A percentile compares a stretch with the other conserved stretches of the same genome.
These are phyloP conservation scores for Saccharomycopsis javanensis DNA, from an alignment of 805 yeast species.

Conservation along the genomic window DNA sequence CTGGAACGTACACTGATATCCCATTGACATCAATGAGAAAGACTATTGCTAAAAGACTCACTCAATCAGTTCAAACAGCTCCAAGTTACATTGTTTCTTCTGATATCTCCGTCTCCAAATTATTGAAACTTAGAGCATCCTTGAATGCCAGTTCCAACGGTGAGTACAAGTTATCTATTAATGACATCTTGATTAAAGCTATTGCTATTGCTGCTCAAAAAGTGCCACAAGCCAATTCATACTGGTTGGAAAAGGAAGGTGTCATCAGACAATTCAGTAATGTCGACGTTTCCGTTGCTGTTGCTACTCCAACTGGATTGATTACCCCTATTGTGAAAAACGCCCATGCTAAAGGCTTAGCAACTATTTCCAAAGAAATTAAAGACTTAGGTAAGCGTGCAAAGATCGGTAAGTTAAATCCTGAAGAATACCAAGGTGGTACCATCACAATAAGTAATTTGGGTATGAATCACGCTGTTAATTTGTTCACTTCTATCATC, in stretches of 20 bases:
- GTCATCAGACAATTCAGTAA: conserved; percentile 84
- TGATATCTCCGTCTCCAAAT: conserved; percentile 74
- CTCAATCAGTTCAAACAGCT: conserved; percentile 73
- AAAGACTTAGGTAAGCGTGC: conserved; percentile 96
- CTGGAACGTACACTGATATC: conserved; percentile 63
- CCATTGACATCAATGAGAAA: conserved; percentile 90
- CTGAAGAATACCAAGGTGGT: conserved; percentile 99
- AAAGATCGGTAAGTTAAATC: conserved; percentile 81
- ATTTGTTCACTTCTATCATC: conserved; percentile 88
- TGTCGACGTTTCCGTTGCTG: conserved; percentile 97
- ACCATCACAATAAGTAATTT: conserved; percentile 96
- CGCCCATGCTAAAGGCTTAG: conserved; percentile 82
- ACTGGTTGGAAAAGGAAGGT: conserved; percentile 84
- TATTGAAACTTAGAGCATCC: conserved; percentile 84
- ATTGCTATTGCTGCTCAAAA: conserved; percentile 80
- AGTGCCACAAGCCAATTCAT: conserved; percentile 90
- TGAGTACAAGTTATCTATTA: conserved; percentile 82
- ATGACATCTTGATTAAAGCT: conserved; percentile 91
- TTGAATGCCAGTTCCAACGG: conserved; percentile 80
- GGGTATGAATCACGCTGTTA: conserved; percentile 97
- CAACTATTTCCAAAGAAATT: conserved; percentile 67
- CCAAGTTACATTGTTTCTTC: conserved; percentile 94
- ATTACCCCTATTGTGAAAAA: conserved; percentile 91
- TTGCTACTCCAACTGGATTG: conserved; percentile 94
- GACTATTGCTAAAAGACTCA: conserved; percentile 82